Percentiles rank a stretch among this genome's conserved stretches.
These are phyloP conservation scores for Neonectria ditissima DNA, from an alignment of 2,329 filamentous ascomycete genomes.

Conservation along the genomic window DNA sequence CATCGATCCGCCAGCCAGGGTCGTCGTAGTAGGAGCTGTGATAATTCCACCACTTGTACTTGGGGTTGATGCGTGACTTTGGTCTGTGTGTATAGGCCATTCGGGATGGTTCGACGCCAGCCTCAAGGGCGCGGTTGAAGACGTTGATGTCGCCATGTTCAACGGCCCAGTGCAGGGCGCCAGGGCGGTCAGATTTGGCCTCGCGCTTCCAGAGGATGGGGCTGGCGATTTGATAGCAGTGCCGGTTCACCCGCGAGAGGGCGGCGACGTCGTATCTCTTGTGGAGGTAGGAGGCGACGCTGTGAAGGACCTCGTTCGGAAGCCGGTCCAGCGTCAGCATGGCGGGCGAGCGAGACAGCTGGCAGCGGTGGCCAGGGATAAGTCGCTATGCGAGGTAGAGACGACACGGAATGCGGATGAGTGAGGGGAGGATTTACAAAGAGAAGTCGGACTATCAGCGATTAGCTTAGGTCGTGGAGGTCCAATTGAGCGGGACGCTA, in stretches of 20 bases:
- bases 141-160: conserved; percentile 39
- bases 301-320: conserved; percentile 45
- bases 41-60: conserved; percentile 46
- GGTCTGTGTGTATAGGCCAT: conserved; percentile 43
- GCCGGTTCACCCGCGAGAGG: conserved; percentile 39
- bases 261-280: conserved; percentile 45
- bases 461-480: conserved; percentile 10
- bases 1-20: conserved; percentile 40
- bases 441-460: conserved; percentile 16
- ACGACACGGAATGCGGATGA: conserved; percentile 21
- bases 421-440: conserved; percentile 37
- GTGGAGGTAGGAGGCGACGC: conserved; percentile 39
- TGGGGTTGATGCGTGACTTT: conserved; percentile 40
- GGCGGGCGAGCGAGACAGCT: conserved; percentile 32
- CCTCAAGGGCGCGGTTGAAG: conserved; percentile 41
- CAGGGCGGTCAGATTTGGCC: conserved; percentile 41
- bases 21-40: conserved; percentile 45
- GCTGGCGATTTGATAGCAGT: conserved; percentile 42
- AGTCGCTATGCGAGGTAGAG: neutral
- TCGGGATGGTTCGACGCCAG: conserved; percentile 40
- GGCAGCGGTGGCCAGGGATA: conserved; percentile 28
- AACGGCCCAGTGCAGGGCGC: conserved; percentile 44
- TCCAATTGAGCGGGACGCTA: conserved; percentile 24
- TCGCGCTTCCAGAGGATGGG: conserved; percentile 46
- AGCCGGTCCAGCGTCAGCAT: conserved; percentile 48